phyloP scores from a whole-genome alignment of 2,329 filamentous ascomycete species.

The Penicillium sp. region DNA sequence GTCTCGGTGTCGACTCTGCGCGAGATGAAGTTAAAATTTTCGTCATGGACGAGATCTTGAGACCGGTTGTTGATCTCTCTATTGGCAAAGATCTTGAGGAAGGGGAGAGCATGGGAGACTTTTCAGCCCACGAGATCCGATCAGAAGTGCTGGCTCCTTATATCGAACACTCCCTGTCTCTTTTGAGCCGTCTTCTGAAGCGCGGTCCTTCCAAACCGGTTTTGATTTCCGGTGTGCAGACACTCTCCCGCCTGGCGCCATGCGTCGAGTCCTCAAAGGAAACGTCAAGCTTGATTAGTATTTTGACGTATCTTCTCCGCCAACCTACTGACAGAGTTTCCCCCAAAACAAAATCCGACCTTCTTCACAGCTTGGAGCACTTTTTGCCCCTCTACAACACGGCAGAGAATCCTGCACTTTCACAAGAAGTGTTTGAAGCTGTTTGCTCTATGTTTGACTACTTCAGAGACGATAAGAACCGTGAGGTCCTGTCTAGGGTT shows the following conservation, averaged over 20 bases:
- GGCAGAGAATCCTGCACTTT: constrained; percentile 62
- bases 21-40: constrained; percentile 88
- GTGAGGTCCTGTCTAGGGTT: constrained; percentile 74
- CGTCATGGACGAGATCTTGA: constrained; percentile 73
- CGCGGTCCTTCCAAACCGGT: constrained; percentile 71
- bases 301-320: constrained; percentile 78
- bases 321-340: constrained; percentile 85
- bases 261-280: constrained; percentile 68
- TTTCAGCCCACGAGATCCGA: constrained; percentile 45
- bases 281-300: constrained; percentile 76
- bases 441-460: constrained; percentile 85
- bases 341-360: constrained; percentile 78
- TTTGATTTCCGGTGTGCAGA: constrained; percentile 77
- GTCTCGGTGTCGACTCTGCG: constrained; percentile 71
- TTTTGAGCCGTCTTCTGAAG: constrained; percentile 58
- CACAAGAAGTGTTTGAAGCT: constrained; percentile 71
- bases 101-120: constrained; percentile 49
- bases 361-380: constrained; percentile 79
- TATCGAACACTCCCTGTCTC: constrained; percentile 67
- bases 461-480: constrained; percentile 80
- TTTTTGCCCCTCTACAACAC: constrained; percentile 73
- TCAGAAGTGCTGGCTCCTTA: constrained; percentile 55
- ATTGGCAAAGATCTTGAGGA: constrained; percentile 58
- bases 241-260: constrained; percentile 75
- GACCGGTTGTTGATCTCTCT: constrained; percentile 68